Evolutionary conservation across 805 yeast genomes (phyloP).

Genomic region (Candida qinlingensis): DNA sequence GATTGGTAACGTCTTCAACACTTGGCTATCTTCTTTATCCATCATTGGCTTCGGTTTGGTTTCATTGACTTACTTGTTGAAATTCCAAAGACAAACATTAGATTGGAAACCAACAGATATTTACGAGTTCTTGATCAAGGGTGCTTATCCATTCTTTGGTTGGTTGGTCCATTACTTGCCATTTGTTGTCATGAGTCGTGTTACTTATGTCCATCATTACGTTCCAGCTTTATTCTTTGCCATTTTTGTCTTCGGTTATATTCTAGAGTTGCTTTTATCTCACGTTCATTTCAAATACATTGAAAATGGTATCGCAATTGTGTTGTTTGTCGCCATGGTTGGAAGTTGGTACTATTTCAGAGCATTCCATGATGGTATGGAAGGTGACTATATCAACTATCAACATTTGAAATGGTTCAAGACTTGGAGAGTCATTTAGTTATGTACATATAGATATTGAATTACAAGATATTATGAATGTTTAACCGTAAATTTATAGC

Average conservation of each 20-base stretch:
- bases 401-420: constrained; percentile 47
- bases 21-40: constrained; percentile 65
- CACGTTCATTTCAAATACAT: constrained; percentile 20
- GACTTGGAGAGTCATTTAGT: constrained; percentile 42
- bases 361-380: constrained; percentile 81
- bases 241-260: constrained; percentile 51
- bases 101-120: constrained; percentile 37
- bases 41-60: constrained; percentile 43
- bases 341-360: constrained; percentile 56
- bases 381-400: constrained; percentile 44
- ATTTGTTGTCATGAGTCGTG: constrained; percentile 90
- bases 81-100: constrained; percentile 69
- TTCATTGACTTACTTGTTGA: constrained; percentile 33
- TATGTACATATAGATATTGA: background rate
- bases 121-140: constrained; percentile 51
- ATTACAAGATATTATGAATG: background rate
- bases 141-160: constrained; percentile 80
- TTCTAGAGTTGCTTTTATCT: constrained; percentile 24
- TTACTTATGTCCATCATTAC: constrained; percentile 94
- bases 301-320: constrained; percentile 33
- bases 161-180: constrained; percentile 90
- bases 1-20: constrained; percentile 70
- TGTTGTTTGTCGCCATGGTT: constrained; percentile 45
- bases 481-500: too few relatives aligned
- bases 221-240: constrained; percentile 95